phyloP scores from a whole-genome alignment of 768 basidiomycete species.

The Rhodotorula paludigena region DNA sequence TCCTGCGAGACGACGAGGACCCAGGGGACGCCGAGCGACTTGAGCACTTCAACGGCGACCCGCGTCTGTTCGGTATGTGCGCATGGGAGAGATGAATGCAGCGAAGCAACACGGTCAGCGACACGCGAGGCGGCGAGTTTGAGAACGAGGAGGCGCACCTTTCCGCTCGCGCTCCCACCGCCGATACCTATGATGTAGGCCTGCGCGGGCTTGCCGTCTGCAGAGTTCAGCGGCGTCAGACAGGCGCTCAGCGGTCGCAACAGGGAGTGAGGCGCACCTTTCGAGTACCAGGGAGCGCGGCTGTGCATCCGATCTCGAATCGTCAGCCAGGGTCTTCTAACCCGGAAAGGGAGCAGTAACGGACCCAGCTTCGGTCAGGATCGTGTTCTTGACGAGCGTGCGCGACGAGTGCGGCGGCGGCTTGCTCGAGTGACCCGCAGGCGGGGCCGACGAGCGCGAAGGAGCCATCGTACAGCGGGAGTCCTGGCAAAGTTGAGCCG shows the following conservation, averaged over 20 bases:
- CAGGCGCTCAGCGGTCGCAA: background rate
- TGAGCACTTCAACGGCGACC: conserved; percentile 46
- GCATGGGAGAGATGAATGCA: no score
- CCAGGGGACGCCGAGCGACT: conserved; percentile 48
- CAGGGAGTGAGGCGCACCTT: background rate
- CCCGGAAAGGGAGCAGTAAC: no score
- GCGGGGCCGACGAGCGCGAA: no score
- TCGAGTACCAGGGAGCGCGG: background rate
- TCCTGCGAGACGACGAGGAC: conserved; percentile 92
- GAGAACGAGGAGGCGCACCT: conserved; percentile 42
- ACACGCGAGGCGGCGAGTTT: no score
- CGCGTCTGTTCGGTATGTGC: conserved; percentile 17
- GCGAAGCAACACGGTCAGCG: background rate
- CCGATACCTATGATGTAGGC: conserved; percentile 52
- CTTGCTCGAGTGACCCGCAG: no score
- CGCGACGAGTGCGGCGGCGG: no score
- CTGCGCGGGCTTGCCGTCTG: conserved; percentile 46
- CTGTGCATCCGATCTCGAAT: no score
- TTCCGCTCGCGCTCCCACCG: conserved; percentile 51
- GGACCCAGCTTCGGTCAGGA: background rate
- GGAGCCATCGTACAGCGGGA: no score
- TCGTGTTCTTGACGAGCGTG: background rate
- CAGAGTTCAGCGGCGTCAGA: background rate
- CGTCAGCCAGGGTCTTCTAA: no score
- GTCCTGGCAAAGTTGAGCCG: no score